Conservation (phyloP, 441 rosid species). For the Mallotus repandus region DNA sequence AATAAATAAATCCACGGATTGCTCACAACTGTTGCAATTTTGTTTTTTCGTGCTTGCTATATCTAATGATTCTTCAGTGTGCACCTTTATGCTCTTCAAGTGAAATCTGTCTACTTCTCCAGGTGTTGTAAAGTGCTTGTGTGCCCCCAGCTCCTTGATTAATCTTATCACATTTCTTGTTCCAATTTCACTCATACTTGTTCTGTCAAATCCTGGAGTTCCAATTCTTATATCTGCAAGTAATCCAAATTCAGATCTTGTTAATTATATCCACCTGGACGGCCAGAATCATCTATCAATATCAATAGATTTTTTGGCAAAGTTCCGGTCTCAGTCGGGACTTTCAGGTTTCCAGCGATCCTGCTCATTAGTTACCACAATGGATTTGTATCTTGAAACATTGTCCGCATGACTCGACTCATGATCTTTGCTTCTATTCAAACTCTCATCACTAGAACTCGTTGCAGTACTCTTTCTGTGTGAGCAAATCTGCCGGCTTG, state of each 20-base stretch:
- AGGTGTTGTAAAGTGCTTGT: too few relatives aligned
- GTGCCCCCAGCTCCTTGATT: too few relatives aligned
- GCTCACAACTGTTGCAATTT: background rate
- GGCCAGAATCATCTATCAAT: background rate
- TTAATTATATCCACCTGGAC: conserved; percentile 3
- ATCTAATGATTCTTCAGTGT: background rate
- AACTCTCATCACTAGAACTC: background rate
- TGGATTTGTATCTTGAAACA: too few relatives aligned
- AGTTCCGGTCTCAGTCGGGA: too few relatives aligned
- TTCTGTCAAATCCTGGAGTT: background rate
- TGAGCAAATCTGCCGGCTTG: conserved; percentile 20
- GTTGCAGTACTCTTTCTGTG: conserved; percentile 13
- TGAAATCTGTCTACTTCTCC: too few relatives aligned
- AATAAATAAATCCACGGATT: too few relatives aligned
- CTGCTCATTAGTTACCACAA: too few relatives aligned
- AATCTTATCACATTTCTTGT: background rate
- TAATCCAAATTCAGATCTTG: background rate
- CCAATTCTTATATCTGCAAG: background rate
- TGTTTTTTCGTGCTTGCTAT: background rate
- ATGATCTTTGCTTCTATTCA: background rate
- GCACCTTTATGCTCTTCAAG: background rate
- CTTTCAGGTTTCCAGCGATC: too few relatives aligned
- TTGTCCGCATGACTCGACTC: too few relatives aligned
- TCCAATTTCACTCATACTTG: background rate
- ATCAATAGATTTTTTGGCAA: too few relatives aligned